phyloP scores from a whole-genome alignment of 805 yeast genomes.

The Ogataea trehalophila region DNA sequence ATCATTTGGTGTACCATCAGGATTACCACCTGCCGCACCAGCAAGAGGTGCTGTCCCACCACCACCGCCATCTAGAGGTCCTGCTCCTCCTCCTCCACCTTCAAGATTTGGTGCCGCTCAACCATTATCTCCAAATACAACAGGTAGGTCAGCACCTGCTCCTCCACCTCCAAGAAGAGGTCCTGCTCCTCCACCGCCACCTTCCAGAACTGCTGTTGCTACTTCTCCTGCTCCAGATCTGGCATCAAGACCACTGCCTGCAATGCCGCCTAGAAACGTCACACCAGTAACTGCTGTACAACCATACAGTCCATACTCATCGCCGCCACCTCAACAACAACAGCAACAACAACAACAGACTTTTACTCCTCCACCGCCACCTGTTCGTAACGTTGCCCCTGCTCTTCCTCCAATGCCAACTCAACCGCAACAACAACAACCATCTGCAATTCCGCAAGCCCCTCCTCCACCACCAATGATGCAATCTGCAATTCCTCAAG shows the following conservation, averaged over 20 bases:
- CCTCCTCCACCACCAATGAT: conserved; percentile 13
- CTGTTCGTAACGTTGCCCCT: conserved; percentile 6
- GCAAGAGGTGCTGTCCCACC: conserved; percentile 25
- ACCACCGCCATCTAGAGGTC: conserved; percentile 30
- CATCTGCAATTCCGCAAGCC: conserved; percentile 21
- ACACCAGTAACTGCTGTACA: conserved; percentile 17
- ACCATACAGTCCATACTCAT: conserved; percentile 3
- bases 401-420: conserved; percentile 22
- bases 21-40: conserved; percentile 25
- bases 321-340: conserved; percentile 26
- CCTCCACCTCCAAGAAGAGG: conserved; percentile 31
- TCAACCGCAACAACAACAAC: conserved; percentile 35
- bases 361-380: conserved; percentile 9
- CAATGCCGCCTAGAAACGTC: conserved; percentile 18
- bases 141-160: conserved; percentile 27
- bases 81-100: conserved; percentile 30
- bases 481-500: conserved; percentile 19
- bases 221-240: conserved; percentile 16
- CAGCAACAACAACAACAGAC: conserved; percentile 10
- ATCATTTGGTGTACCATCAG: conserved; percentile 11
- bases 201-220: conserved; percentile 28
- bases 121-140: conserved; percentile 17
- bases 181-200: conserved; percentile 43
- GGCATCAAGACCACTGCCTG: conserved; percentile 20
- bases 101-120: conserved; percentile 21